Evolutionary conservation across 23 red algal species (phyloP), one percentile per base, ranked within the genome.

Genomic region (Pyropia yezoensis): DNA sequence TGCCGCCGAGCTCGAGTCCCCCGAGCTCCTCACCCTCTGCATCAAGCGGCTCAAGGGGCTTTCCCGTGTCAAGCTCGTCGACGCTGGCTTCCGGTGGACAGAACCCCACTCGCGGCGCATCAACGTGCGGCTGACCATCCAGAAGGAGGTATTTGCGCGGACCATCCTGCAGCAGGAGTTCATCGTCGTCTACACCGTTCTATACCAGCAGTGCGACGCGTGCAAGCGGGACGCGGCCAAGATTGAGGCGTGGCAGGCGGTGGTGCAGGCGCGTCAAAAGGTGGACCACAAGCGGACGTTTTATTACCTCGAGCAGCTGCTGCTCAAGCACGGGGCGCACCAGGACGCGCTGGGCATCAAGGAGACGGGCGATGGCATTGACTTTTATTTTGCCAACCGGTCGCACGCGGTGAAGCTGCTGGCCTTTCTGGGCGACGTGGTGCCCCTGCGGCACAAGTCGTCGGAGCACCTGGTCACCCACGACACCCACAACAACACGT

Each of bases 241-340:
- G 39, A 90, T 98, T 9, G 94, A 98, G 69, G 86, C 88, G 54
- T 98, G 94, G 94, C 67, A 86, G 58, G 94, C 94, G 54, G 94
- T 98, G 16, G 94, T 98, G n/a, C 94, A 98, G 71, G 73, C 82
- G 52, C 78, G 94, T 22, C 94, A 98, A 73, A 85, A 88, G 69
- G 94, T 91, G n/a, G 63, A 80, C 26, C 94, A 98, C 73, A 98
- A 98, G 71, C 76, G 88, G 53, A 98, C 86, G 16, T 90, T 98
- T 55, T 65, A 81, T 15, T 98, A 83, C 67, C 82, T 98, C 62
- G 94, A 98, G 60, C 94, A 98, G 78, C 56, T 98, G 50, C 91
- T 98, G 12, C 75, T 98, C 54, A 90, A 88, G 39, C 94, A 98
- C 66, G 82, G 68, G 33, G 75, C 94, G 22, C 94, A 98, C 47